Base-by-base conservation (phyloP, 768 basidiomycete genomes). In the Gloeostereum incarnatum region DNA sequence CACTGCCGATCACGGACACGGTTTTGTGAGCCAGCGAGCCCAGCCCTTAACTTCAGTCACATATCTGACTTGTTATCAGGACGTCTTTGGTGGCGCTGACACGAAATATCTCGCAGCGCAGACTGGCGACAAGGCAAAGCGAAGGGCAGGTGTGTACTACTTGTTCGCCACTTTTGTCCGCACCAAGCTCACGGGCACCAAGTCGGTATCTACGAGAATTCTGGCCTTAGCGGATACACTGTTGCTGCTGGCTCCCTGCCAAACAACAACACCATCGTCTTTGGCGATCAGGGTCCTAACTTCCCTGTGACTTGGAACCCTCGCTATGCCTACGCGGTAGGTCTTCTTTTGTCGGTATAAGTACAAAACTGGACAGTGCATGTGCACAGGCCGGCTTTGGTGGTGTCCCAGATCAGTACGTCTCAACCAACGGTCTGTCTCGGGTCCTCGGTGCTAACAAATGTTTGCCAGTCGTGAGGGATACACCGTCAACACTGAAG, bases 271-370 rank as follows among this genome's bases (percentile, higher is more conserved):
- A 60, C 64, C 8, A 42, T 63, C 16, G 47, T 66, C 6, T 52
- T 55, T 39, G 66, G 66, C 14, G 45, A 52, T n/a, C 55, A 66
- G 43, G 65, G 65, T 16, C 58, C 66, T 7, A 61, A 63, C 48
- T 68, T 66, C 59, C 66, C 66, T 18, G 63, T 66, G 18, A 57
- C 61, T 34, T 68, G 66, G 65, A 60, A 63, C 39, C 65, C 65
- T 13, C 58, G 64, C 17, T 66, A 66, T 31, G 50, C 59, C 13
- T 61, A 59, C 45, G 66, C 64, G 20, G 63, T 57, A 40, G 17
- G 53, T 31, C 16, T 2, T 14, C 16, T n/a, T n/a, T n/a, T n/a
- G n/a, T n/a, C n/a, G n/a, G n/a, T n/a, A 6, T 7, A n/a, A n/a
- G n/a, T n/a, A n/a, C n/a, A n/a, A n/a, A n/a, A n/a, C n/a, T n/a